phyloP scores from a whole-genome alignment of 2,329 filamentous ascomycete genomes.

The Neonectria coccinea region DNA sequence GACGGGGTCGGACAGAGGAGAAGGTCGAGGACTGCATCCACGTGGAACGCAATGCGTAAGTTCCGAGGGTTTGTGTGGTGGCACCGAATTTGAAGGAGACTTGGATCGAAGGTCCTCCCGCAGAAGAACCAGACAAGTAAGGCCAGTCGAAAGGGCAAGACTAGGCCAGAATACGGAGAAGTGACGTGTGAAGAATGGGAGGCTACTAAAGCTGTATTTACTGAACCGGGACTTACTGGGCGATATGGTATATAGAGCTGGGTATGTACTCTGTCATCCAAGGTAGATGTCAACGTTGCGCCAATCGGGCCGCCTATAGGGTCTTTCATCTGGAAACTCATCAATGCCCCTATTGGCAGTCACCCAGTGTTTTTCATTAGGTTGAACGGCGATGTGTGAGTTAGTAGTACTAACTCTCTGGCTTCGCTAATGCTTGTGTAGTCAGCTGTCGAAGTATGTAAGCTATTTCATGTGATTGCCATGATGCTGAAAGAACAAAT shows the following conservation, averaged over 20 bases:
- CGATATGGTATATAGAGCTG: background rate
- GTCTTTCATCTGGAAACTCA: background rate
- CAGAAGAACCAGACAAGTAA: background rate
- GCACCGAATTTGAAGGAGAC: constrained; percentile 9
- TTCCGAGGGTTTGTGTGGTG: constrained; percentile 14
- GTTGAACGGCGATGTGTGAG: background rate
- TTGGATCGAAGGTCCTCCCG: background rate
- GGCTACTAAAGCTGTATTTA: background rate
- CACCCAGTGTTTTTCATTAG: background rate
- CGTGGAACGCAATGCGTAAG: constrained; percentile 5
- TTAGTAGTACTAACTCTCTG: background rate
- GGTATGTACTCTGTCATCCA: background rate
- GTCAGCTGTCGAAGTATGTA: background rate
- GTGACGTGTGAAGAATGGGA: background rate
- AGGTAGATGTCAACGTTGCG: background rate
- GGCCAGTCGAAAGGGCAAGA: background rate
- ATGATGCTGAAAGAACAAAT: background rate
- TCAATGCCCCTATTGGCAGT: background rate
- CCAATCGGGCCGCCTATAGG: background rate
- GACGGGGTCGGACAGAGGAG: constrained; percentile 27
- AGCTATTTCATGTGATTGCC: background rate
- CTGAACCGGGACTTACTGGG: background rate
- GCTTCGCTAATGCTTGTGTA: background rate
- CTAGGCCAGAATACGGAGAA: background rate
- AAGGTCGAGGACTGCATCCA: constrained; percentile 30